phyloP scores from a whole-genome alignment of 2,329 filamentous ascomycete species.

The Beauveria asiatica region DNA sequence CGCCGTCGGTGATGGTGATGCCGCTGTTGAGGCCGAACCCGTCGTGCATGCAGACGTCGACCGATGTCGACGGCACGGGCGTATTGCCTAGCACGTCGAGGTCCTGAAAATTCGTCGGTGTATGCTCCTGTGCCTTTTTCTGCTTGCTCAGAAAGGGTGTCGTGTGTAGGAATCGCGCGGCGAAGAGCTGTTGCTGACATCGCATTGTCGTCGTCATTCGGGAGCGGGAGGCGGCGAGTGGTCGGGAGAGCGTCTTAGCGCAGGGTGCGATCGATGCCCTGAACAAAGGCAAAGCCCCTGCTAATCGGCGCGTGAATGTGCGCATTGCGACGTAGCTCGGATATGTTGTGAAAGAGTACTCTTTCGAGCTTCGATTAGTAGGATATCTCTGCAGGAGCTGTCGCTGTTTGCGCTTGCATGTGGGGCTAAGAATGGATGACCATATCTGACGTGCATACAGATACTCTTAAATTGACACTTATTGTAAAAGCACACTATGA shows the following conservation, averaged over 20 bases:
- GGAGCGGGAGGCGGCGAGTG: not conserved
- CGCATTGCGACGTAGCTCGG: not conserved
- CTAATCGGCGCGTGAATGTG: not conserved
- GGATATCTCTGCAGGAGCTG: not conserved
- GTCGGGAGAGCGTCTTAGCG: not conserved
- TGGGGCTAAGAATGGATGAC: conserved; percentile 1
- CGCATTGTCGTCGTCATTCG: not conserved
- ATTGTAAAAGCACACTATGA: too few relatives aligned
- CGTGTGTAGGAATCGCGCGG: conserved; percentile 15
- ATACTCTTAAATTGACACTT: too few relatives aligned
- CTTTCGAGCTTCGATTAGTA: not conserved
- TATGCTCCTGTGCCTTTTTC: conserved; percentile 22
- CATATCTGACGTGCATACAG: not conserved
- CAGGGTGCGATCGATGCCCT: not conserved
- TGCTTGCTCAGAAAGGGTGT: conserved; percentile 14
- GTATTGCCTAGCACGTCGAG: conserved; percentile 73
- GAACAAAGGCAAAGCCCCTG: not conserved
- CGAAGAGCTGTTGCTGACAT: not conserved
- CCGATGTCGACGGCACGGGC: conserved; percentile 68
- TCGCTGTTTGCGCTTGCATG: not conserved
- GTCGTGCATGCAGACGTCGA: conserved; percentile 73
- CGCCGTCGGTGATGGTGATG: conserved; percentile 56
- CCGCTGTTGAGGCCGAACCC: conserved; percentile 86
- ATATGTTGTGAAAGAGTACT: not conserved
- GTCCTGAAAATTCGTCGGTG: conserved; percentile 55